A percentile compares a stretch with the other conserved stretches of the same genome.
These are phyloP conservation scores for Yamadazyma triangularis DNA, from an alignment of 1,139 yeast genomes.

Conservation along the genomic window DNA sequence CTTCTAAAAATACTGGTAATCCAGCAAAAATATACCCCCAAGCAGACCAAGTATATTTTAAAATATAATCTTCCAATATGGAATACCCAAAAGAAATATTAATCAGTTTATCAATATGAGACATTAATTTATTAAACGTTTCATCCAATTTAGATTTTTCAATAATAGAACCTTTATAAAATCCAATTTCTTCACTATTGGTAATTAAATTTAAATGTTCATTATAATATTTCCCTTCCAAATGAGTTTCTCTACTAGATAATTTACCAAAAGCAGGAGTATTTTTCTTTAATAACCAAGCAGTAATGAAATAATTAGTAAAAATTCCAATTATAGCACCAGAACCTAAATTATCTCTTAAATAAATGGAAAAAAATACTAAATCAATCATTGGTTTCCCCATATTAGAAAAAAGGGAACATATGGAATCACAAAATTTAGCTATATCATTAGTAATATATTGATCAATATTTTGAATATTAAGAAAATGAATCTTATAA, in stretches of 20 bases:
- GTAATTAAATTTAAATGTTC: slow-evolving; percentile 82
- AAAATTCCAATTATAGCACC: slow-evolving; percentile 81
- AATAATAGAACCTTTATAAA: slow-evolving; percentile 84
- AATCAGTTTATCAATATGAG: slow-evolving; percentile 46
- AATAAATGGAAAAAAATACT: slow-evolving; percentile 79
- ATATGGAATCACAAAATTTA: slow-evolving; percentile 76
- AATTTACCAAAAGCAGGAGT: slow-evolving; percentile 88
- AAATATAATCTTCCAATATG: slow-evolving; percentile 77
- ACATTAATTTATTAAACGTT: slow-evolving; percentile 52
- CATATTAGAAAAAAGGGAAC: slow-evolving; percentile 79
- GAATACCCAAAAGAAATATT: slow-evolving; percentile 55
- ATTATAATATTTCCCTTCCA: slow-evolving; percentile 88
- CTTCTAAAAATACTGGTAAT: slow-evolving; percentile 65
- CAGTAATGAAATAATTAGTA: slow-evolving; percentile 76
- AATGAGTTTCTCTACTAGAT: slow-evolving; percentile 65
- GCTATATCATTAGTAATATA: slow-evolving; percentile 84
- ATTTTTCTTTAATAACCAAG: slow-evolving; percentile 62
- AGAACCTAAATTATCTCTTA: slow-evolving; percentile 81
- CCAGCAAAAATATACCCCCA: slow-evolving; percentile 89
- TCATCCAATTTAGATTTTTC: slow-evolving; percentile 66
- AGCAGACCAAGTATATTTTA: slow-evolving; percentile 94
- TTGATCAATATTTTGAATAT: slow-evolving; percentile 52
- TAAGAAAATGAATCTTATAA: slow-evolving; percentile 56
- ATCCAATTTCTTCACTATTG: slow-evolving; percentile 91
- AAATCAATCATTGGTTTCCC: slow-evolving; percentile 91